phyloP scores from a whole-genome alignment of 768 basidiomycete genomes.

The Boletus sp. region DNA sequence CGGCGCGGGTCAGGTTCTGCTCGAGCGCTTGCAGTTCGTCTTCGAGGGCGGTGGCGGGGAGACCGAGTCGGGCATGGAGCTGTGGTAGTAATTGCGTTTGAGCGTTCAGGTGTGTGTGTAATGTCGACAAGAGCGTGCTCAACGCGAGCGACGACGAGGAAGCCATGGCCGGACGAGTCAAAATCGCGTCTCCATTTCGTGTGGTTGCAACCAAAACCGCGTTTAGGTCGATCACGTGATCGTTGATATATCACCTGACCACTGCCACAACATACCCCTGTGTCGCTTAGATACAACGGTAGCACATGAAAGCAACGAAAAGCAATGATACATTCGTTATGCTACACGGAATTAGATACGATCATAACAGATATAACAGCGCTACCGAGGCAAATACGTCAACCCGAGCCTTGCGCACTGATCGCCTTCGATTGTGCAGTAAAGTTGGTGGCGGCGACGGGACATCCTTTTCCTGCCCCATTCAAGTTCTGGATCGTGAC shows the following conservation, averaged over 20 bases:
- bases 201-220: slow-evolving; percentile 26
- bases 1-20: slow-evolving; percentile 69
- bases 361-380: neutral
- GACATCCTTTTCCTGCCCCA: slow-evolving; percentile 67
- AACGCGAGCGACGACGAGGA: slow-evolving; percentile 40
- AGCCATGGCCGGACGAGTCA: slow-evolving; percentile 20
- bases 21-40: slow-evolving; percentile 77
- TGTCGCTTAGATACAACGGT: neutral
- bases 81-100: slow-evolving; percentile 83
- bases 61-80: slow-evolving; percentile 79
- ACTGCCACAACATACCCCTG: neutral
- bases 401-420: slow-evolving; percentile 11
- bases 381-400: neutral
- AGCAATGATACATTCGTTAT: neutral
- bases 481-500: slow-evolving; percentile 71
- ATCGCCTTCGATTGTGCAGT: slow-evolving; percentile 35
- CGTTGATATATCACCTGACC: slow-evolving; percentile 27
- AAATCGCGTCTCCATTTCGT: slow-evolving; percentile 10
- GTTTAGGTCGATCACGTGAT: slow-evolving; percentile 22
- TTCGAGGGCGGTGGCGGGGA: slow-evolving; percentile 75
- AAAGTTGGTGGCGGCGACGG: slow-evolving; percentile 61
- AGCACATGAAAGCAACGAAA: too few relatives aligned
- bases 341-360: neutral
- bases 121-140: slow-evolving; percentile 69
- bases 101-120: slow-evolving; percentile 74